Conservation (phyloP, 768 basidiomycete genomes). For the Mrakia blollopis region DNA sequence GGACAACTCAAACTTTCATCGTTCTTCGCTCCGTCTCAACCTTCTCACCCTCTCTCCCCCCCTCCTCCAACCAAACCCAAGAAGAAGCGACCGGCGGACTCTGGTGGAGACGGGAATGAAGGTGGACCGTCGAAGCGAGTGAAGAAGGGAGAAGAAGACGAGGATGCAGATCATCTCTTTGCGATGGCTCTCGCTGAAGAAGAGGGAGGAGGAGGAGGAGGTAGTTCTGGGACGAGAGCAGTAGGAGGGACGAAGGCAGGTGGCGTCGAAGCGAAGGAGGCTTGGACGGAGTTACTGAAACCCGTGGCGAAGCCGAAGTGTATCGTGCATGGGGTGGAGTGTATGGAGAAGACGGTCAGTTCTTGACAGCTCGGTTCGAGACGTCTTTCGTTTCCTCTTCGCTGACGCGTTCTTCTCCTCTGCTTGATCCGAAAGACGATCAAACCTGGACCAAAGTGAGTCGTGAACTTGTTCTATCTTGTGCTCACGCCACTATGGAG, state of each 20-base stretch:
- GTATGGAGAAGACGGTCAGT: conserved; percentile 23
- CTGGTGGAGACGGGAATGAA: too few relatives aligned
- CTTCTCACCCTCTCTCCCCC: not conserved
- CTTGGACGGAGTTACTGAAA: not conserved
- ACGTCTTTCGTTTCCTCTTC: not conserved
- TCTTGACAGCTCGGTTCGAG: not conserved
- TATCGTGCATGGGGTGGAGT: conserved; percentile 20
- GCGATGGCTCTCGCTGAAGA: conserved; percentile 19
- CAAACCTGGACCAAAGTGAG: conserved; percentile 28
- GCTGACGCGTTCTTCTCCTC: not conserved
- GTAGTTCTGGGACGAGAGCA: not conserved
- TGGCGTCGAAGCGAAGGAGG: not conserved
- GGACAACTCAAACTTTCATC: conserved; percentile 27
- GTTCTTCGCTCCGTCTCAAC: conserved; percentile 19
- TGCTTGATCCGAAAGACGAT: not conserved
- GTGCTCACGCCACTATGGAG: not conserved
- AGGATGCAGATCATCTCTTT: conserved; percentile 15
- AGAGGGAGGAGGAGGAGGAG: not conserved
- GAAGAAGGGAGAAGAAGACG: not conserved
- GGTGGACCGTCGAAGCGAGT: not conserved
- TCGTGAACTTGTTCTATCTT: too few relatives aligned
- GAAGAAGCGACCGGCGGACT: not conserved
- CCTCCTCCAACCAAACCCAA: conserved; percentile 5
- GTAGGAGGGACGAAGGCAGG: not conserved
- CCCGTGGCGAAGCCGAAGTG: conserved; percentile 11